phyloP scores from a whole-genome alignment of 176 grass and related monocot genomes.

The barley (Hordeum vulgare) region DNA sequence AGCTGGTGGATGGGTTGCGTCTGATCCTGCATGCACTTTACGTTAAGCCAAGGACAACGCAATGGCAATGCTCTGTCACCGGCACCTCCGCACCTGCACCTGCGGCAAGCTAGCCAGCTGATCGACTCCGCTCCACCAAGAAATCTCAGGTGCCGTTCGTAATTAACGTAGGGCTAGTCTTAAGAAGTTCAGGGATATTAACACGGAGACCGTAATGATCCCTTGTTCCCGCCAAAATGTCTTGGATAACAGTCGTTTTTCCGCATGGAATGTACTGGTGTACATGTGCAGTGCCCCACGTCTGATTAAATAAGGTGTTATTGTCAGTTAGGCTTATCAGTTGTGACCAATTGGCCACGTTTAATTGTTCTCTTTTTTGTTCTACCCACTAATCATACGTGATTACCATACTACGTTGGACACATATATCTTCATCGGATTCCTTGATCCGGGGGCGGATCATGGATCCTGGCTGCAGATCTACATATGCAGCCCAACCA shows the following conservation, averaged over 20 bases:
- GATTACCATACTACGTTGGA: background rate
- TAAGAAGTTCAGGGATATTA: background rate
- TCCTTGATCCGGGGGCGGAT: background rate
- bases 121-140: background rate
- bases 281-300: background rate
- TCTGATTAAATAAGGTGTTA: background rate
- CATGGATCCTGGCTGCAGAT: background rate
- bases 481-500: conserved; percentile 9
- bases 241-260: background rate
- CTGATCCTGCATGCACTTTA: conserved; percentile 17
- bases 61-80: background rate
- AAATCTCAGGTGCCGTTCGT: background rate
- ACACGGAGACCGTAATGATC: background rate
- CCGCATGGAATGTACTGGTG: background rate
- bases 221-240: background rate
- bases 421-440: conserved; percentile 9
- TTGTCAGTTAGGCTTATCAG: background rate
- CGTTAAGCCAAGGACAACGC: background rate
- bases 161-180: background rate
- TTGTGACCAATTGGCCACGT: conserved; percentile 1
- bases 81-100: background rate
- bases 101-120: background rate
- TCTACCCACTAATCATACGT: background rate
- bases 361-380: background rate
- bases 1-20: background rate